These are phyloP conservation scores for Naumovozyma castellii DNA, from an alignment of 805 yeast species.

Conservation along the genomic window DNA sequence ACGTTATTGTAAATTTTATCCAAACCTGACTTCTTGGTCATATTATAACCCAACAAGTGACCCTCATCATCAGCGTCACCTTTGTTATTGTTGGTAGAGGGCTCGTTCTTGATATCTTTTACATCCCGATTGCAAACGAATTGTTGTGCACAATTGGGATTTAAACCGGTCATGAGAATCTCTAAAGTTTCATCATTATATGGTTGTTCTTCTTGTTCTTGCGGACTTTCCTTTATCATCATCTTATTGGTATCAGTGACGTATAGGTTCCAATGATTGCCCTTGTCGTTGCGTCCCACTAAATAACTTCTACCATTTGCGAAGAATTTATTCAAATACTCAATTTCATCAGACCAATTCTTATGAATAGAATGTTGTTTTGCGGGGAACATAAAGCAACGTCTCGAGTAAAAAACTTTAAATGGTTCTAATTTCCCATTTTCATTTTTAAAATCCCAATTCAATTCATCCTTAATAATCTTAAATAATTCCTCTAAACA, in stretches of 20 bases:
- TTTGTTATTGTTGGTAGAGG: slow-evolving; percentile 3
- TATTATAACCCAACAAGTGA: slow-evolving; percentile 65
- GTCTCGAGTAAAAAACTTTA: slow-evolving; percentile 79
- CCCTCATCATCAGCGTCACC: slow-evolving; percentile 40
- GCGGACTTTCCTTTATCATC: not conserved
- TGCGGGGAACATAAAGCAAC: slow-evolving; percentile 87
- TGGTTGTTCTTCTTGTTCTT: slow-evolving; percentile 6
- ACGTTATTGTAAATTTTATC: slow-evolving; percentile 45
- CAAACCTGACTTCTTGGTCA: slow-evolving; percentile 54
- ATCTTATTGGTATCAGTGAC: slow-evolving; percentile 40
- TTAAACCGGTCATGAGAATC: slow-evolving; percentile 80
- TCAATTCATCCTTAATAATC: slow-evolving; percentile 34
- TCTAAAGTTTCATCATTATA: slow-evolving; percentile 68
- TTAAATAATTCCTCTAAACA: slow-evolving; percentile 62
- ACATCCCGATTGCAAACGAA: slow-evolving; percentile 45
- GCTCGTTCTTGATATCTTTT: slow-evolving; percentile 1
- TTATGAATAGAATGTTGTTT: slow-evolving; percentile 73
- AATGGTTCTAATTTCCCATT: slow-evolving; percentile 34
- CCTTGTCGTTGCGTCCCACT: slow-evolving; percentile 66
- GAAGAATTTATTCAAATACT: slow-evolving; percentile 57
- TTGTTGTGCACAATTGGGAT: slow-evolving; percentile 43
- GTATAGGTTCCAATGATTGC: slow-evolving; percentile 85
- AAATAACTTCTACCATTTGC: slow-evolving; percentile 53
- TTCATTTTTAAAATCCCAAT: slow-evolving; percentile 31
- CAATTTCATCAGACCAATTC: slow-evolving; percentile 76